Conservation (phyloP, 2,329 filamentous ascomycete genomes). For the Colletotrichum trifolii region DNA sequence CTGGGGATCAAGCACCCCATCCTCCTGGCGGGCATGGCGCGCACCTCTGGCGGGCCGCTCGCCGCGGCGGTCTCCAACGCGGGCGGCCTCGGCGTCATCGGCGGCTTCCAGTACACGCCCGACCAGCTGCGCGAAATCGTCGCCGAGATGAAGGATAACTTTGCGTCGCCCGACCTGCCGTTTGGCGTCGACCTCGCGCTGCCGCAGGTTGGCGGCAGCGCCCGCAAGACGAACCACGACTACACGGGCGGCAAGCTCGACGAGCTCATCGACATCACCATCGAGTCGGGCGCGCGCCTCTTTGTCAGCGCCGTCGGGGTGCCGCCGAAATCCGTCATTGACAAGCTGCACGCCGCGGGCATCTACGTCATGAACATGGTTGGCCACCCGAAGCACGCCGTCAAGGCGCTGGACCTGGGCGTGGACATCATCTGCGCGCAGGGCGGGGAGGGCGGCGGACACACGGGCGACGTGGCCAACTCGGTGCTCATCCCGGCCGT, state of each 20-base stretch:
- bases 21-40: constrained; percentile 93
- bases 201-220: constrained; percentile 85
- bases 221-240: constrained; percentile 93
- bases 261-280: constrained; percentile 86
- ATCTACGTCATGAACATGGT: constrained; percentile 98
- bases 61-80: constrained; percentile 91
- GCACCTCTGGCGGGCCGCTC: constrained; percentile 80
- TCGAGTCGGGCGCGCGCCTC: constrained; percentile 83
- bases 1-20: constrained; percentile 89
- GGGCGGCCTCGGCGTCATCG: constrained; percentile 83
- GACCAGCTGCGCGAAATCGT: constrained; percentile 82
- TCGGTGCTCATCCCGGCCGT: constrained; percentile 89
- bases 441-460: constrained; percentile 92
- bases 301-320: constrained; percentile 93
- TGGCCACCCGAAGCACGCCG: constrained; percentile 88
- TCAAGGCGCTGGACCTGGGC: constrained; percentile 86
- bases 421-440: constrained; percentile 94
- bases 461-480: constrained; percentile 88
- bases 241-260: constrained; percentile 92
- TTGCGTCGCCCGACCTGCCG: constrained; percentile 74
- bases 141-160: constrained; percentile 82
- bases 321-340: constrained; percentile 78
- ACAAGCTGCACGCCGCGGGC: constrained; percentile 80
- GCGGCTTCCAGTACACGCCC: constrained; percentile 78
- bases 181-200: constrained; percentile 94